phyloP scores from a whole-genome alignment of 257 asterid species.

The Ophiorrhiza pumila region DNA sequence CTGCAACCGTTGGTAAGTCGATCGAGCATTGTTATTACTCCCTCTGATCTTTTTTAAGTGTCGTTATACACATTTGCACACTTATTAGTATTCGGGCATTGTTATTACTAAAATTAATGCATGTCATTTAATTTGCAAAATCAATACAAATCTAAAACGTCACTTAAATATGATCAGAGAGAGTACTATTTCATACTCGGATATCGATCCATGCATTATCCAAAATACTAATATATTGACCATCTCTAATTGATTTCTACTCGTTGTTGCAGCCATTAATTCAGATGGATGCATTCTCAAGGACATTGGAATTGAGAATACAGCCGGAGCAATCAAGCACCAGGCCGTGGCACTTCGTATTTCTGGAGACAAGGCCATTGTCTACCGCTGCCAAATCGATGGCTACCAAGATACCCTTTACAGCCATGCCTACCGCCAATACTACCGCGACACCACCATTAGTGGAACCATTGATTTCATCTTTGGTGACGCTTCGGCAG shows the following conservation, averaged over 20 bases:
- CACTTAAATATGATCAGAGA: too few species aligned
- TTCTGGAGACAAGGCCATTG: conserved; percentile 55
- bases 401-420: conserved; percentile 78
- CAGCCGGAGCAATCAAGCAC: conserved; percentile 60
- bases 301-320: conserved; percentile 73
- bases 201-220: too few species aligned
- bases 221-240: too few species aligned
- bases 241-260: not conserved
- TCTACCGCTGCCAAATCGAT: conserved; percentile 64
- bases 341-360: conserved; percentile 78
- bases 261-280: conserved; percentile 39
- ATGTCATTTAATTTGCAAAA: too few species aligned
- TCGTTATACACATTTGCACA: too few species aligned
- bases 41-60: too few species aligned
- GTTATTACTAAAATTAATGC: too few species aligned
- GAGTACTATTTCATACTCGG: too few species aligned
- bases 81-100: too few species aligned
- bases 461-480: conserved; percentile 75
- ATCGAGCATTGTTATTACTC: not conserved
- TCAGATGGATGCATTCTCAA: conserved; percentile 61
- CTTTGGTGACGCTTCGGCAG: conserved; percentile 67
- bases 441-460: conserved; percentile 61
- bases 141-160: too few species aligned
- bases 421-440: conserved; percentile 68
- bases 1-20: conserved; percentile 41